Evolutionary conservation across 371 early-diverging fungal genomes (phyloP), one percentile per base, ranked within the genome.

Genomic region (Apophysomyces trapeziformis): DNA sequence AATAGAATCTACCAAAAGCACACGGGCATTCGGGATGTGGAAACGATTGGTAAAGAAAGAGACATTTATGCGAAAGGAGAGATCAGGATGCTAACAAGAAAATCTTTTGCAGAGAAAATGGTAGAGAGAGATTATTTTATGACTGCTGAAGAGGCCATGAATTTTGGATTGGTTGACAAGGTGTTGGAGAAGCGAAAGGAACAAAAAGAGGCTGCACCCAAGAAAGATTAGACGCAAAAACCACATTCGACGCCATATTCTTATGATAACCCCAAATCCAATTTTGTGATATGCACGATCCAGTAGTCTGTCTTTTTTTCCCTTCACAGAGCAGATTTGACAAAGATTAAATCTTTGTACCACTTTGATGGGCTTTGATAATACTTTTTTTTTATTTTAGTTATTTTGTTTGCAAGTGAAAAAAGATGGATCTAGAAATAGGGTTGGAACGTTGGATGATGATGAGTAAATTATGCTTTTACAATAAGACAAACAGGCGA

Each of bases 61-160:
- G 57, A 39, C 12, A 47, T 36, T 14, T 41, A 32, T 16, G 14
- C 7, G 47, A 56, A 45, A 26, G 16, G 13, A 13, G 13, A 13
- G 8, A 43, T 45, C 35, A 41, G 21, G 21, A 7, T 11, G 50
- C 32, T 9, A 7, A 50, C 6, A 43, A 39, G 13, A 36, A 21
- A 57, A 13, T 41, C 5, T 37, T 35, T 5, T 45, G 21, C 61
- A 78, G 82, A 93, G 92, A 88, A 87, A 64, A 86, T 92, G 56
- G 90, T 98, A 82, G 98, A 99, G 72, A 84, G 99, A 54, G 99
- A 99, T 70, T 90, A 92, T 70, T 99, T 94, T 64, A 95, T 98
- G 97, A 90, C 88, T 32, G 91, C 98, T 0, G 91, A 93, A 59
- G 94, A 94, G 78, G 98, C 99, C 1, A 68, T 92, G 62, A 87